Base-by-base conservation (phyloP, 176 grass and related monocot genomes). In the Musa schizocarpa region DNA sequence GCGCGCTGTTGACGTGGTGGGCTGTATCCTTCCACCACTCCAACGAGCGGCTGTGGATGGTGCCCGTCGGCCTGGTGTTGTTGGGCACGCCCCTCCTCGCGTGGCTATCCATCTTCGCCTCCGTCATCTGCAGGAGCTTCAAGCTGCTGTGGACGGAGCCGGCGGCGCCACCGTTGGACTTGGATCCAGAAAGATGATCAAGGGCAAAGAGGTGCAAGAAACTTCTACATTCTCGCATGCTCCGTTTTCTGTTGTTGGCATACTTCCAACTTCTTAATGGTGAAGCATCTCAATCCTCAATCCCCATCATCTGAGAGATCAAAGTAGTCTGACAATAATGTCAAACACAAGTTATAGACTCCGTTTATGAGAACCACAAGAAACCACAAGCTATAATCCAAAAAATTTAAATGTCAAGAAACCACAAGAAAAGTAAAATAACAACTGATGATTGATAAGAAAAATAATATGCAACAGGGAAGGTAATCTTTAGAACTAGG, bases 41-140 rank as follows among this genome's bases (percentile, higher is more conserved):
- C 51, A 78, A 78, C 63, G 65, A 69, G 65, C 65, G 69, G 26
- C 65, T 78, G 3, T 78, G 76, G 76, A 78, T 78, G 76, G 76
- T 78, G 1, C 76, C 76, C 65, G 53, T 69, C 51, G 64, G 76
- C 77, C 52, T 78, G 48, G 65, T 78, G 16, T 19, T 78, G 2
- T 1, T 58, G 24, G 52, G 64, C 52, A 78, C 76, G 12, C 76
- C 76, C 14, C 52, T 69, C 51, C 20, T 78, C 65, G 24, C 53
- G 11, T 69, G 76, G 76, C 25, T 69, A 64, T 78, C 76, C 50
- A n/a, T 69, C 50, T 69, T 69, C 49, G 64, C 65, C 63, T 57
- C 76, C 53, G 19, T 8, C 34, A 8, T 1, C 19, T 13, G 69
- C 69, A 6, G 34, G 1, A 21, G 43, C 68, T 7, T 21, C 43